Conservation (phyloP, 1,139 yeast genomes). For the Diutina ranongensis region DNA sequence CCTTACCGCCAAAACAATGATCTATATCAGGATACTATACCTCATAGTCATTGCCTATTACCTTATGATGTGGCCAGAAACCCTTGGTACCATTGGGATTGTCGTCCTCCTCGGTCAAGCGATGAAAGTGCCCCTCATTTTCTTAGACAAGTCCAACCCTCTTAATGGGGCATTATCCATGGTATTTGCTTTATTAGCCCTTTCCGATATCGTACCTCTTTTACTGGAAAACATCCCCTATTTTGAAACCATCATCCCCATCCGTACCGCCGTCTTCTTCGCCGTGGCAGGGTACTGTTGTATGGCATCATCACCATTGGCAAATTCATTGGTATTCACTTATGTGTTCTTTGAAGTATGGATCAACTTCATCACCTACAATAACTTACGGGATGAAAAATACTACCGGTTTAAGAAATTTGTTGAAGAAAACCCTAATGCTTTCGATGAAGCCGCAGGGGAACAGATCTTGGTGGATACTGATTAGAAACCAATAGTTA, state of each 20-base stretch:
- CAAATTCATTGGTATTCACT: constrained; percentile 51
- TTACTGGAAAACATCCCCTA: constrained; percentile 42
- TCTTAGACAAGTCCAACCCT: constrained; percentile 34
- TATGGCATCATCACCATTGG: constrained; percentile 29
- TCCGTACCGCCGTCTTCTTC: constrained; percentile 50
- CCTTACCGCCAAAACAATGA: constrained; percentile 38
- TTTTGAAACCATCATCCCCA: constrained; percentile 61
- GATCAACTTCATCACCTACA: constrained; percentile 55
- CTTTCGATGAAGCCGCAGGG: constrained; percentile 4
- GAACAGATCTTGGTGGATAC: neutral
- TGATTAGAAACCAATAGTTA: too few species aligned
- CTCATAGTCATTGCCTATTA: constrained; percentile 33
- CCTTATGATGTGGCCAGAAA: constrained; percentile 29
- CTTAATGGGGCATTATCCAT: constrained; percentile 41
- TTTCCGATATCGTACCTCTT: constrained; percentile 48
- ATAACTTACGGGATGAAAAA: constrained; percentile 55
- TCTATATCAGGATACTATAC: constrained; percentile 37
- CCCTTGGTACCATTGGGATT: constrained; percentile 34
- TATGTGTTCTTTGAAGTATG: constrained; percentile 61
- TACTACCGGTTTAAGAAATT: constrained; percentile 28
- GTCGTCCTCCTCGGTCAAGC: constrained; percentile 47
- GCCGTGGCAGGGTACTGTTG: constrained; percentile 33
- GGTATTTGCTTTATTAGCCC: constrained; percentile 29
- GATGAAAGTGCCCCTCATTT: constrained; percentile 38
- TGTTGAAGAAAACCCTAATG: constrained; percentile 18